phyloP scores from a whole-genome alignment of 2,329 filamentous ascomycete genomes.

The Cercospora citrullina region DNA sequence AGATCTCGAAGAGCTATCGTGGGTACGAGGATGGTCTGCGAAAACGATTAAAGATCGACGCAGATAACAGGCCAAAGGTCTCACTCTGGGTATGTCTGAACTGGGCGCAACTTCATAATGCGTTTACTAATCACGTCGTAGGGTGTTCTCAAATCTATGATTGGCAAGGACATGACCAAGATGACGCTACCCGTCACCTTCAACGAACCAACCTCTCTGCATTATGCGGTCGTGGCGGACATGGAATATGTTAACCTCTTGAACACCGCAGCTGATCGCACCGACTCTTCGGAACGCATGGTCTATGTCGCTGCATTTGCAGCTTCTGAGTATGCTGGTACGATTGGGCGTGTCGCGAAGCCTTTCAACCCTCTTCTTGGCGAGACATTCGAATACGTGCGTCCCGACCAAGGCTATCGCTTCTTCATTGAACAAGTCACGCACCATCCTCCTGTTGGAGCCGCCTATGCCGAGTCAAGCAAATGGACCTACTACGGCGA shows the following conservation, averaged over 20 bases:
- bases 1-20: slow-evolving; percentile 76
- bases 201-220: slow-evolving; percentile 93
- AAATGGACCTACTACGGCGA: slow-evolving; percentile 98
- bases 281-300: slow-evolving; percentile 86
- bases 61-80: slow-evolving; percentile 88
- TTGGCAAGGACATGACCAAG: slow-evolving; percentile 99
- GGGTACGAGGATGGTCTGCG: slow-evolving; percentile 91
- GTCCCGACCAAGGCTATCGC: slow-evolving; percentile 94
- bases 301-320: slow-evolving; percentile 96
- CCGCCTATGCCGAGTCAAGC: slow-evolving; percentile 86
- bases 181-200: slow-evolving; percentile 98
- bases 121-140: slow-evolving; percentile 45
- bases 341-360: slow-evolving; percentile 93
- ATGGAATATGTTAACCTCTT: slow-evolving; percentile 97
- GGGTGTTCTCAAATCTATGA: slow-evolving; percentile 98
- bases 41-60: slow-evolving; percentile 79
- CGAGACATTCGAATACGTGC: slow-evolving; percentile 94
- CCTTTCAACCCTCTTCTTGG: slow-evolving; percentile 96
- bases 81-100: slow-evolving; percentile 78
- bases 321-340: slow-evolving; percentile 94
- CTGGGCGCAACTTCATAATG: not conserved
- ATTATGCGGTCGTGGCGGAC: slow-evolving; percentile 94
- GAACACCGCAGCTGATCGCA: slow-evolving; percentile 79
- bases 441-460: slow-evolving; percentile 93
- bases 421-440: slow-evolving; percentile 99